phyloP scores from a whole-genome alignment of 768 basidiomycete species.

The Xerocomellus chrysenteron region DNA sequence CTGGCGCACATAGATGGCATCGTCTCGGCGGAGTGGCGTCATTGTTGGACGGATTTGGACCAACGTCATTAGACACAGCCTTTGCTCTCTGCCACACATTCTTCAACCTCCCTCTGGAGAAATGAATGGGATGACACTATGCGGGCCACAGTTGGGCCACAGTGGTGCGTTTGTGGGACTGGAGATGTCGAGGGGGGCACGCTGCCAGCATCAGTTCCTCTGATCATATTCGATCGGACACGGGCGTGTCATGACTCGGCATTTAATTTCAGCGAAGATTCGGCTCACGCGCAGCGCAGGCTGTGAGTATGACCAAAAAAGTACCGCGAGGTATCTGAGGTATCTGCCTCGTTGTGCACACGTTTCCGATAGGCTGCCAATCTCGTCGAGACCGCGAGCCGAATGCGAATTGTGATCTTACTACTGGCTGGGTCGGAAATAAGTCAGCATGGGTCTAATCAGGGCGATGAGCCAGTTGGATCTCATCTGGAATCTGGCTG shows the following conservation, averaged over 20 bases:
- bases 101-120: neutral
- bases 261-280: conserved; percentile 21
- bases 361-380: conserved; percentile 28
- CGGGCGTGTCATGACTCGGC: conserved; percentile 12
- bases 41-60: conserved; percentile 7
- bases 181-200: conserved; percentile 2
- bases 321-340: conserved; percentile 9
- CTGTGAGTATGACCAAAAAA: conserved; percentile 7
- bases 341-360: conserved; percentile 31
- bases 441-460: conserved; percentile 29
- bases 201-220: conserved; percentile 8
- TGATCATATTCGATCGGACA: conserved; percentile 2
- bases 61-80: neutral
- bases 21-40: conserved; percentile 4
- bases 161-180: conserved; percentile 7
- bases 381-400: conserved; percentile 28
- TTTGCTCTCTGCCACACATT: conserved; percentile 1
- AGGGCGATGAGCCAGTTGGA: conserved; percentile 11
- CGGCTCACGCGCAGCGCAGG: conserved; percentile 9
- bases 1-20: conserved; percentile 17
- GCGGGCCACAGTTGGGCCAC: neutral
- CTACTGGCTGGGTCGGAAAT: conserved; percentile 30
- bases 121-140: neutral
- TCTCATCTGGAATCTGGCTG: conserved; percentile 27
- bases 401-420: conserved; percentile 7